phyloP scores from a whole-genome alignment of 805 yeast species.

The Peterozyma toletana region DNA sequence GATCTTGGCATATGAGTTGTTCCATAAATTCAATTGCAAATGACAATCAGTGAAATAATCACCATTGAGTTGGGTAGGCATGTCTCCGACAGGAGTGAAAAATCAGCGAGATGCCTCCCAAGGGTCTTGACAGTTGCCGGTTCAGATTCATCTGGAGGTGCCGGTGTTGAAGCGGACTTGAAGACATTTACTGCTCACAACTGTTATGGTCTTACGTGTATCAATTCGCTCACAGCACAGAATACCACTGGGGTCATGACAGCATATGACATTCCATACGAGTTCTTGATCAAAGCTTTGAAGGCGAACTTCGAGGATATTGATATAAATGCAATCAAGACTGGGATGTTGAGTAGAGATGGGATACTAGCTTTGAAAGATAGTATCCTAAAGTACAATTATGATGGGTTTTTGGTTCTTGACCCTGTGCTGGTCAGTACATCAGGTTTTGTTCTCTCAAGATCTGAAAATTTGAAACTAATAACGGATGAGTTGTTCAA shows the following conservation, averaged over 20 bases:
- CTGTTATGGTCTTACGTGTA: conserved; percentile 71
- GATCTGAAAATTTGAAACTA: conserved; percentile 32
- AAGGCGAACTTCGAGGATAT: conserved; percentile 51
- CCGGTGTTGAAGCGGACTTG: conserved; percentile 86
- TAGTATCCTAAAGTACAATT: conserved; percentile 23
- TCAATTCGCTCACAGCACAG: conserved; percentile 77
- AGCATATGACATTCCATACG: conserved; percentile 34
- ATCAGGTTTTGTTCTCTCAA: conserved; percentile 58
- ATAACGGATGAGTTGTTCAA: conserved; percentile 40
- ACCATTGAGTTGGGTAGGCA: conserved; percentile 37
- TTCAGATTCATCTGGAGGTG: conserved; percentile 84
- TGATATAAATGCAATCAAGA: conserved; percentile 60
- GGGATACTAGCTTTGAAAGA: conserved; percentile 41
- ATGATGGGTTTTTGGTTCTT: conserved; percentile 39
- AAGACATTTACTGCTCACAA: conserved; percentile 72
- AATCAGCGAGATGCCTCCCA: conserved; percentile 14
- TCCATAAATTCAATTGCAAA: too few species aligned
- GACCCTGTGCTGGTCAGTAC: conserved; percentile 88
- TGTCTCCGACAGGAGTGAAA: not conserved
- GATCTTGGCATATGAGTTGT: too few species aligned
- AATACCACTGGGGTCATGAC: conserved; percentile 44
- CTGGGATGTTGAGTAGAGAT: conserved; percentile 65
- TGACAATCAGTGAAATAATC: conserved; percentile 50
- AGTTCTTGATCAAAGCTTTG: conserved; percentile 40
- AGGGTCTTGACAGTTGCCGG: conserved; percentile 55